A percentile compares a stretch with the other conserved stretches of the same genome.
Conservation (phyloP, 164 flowering plant genomes). For the Liriodendron chinense region DNA sequence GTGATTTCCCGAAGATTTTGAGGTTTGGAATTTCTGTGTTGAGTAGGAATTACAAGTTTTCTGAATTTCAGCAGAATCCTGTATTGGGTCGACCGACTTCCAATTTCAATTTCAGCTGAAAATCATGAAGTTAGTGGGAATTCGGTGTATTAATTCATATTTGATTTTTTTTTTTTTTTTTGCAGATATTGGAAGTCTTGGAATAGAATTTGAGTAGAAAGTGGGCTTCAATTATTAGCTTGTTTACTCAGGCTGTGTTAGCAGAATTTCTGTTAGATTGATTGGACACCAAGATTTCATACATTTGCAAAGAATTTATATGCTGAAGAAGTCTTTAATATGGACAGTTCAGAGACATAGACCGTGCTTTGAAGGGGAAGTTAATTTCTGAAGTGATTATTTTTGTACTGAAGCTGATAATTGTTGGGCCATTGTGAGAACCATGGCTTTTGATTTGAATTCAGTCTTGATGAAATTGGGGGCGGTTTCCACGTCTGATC, state of each 20-base stretch:
- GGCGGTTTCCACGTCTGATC: slow-evolving; percentile 42
- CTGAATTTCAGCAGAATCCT: background rate
- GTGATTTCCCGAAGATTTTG: background rate
- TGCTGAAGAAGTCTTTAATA: background rate
- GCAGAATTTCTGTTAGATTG: background rate
- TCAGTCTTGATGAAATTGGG: slow-evolving; percentile 20
- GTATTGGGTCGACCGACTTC: background rate
- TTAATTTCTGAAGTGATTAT: background rate
- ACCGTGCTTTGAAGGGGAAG: background rate
- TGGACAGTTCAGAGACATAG: background rate
- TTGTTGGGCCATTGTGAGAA: background rate
- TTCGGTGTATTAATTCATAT: background rate
- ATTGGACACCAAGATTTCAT: background rate
- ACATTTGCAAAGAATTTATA: background rate
- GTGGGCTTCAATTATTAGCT: background rate
- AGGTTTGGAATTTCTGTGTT: background rate
- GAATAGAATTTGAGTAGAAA: background rate
- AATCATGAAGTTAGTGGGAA: background rate
- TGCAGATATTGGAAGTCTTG: background rate
- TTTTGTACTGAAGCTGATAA: background rate
- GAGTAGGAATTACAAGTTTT: background rate
- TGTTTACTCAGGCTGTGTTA: background rate
- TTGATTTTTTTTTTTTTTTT: background rate
- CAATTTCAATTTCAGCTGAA: background rate
- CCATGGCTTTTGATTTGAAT: background rate